These are phyloP conservation scores for Aspergillus campestris DNA, from an alignment of 495 filamentous ascomycete genomes.

Conservation along the genomic window DNA sequence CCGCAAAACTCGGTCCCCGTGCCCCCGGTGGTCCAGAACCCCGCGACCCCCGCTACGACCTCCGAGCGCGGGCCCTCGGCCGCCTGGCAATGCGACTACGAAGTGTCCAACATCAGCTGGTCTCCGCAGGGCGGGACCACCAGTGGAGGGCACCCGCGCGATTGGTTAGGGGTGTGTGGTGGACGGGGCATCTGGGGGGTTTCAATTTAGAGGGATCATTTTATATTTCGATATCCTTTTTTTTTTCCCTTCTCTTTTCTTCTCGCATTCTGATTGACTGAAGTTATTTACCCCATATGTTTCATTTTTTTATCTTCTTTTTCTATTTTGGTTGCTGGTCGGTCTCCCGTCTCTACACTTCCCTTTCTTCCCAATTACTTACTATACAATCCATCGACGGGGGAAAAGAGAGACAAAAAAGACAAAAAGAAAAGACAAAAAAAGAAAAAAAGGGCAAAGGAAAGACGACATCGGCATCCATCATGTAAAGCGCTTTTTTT, in stretches of 20 bases:
- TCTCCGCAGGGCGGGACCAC: slow-evolving; percentile 68
- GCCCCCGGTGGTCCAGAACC: slow-evolving; percentile 22
- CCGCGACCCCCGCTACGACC: slow-evolving; percentile 29
- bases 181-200: slow-evolving; percentile 90
- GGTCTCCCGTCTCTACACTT: background rate
- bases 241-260: background rate
- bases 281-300: background rate
- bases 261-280: background rate
- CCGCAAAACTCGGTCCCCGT: slow-evolving; percentile 48
- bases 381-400: too few species aligned
- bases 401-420: too few species aligned
- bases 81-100: slow-evolving; percentile 91
- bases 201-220: slow-evolving; percentile 32
- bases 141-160: slow-evolving; percentile 56
- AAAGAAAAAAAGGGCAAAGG: background rate
- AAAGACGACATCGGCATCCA: too few species aligned
- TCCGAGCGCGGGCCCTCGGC: slow-evolving; percentile 60
- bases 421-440: background rate
- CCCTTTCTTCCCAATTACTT: too few species aligned
- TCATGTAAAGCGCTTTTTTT: slow-evolving; percentile 6
- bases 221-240: slow-evolving; percentile 3
- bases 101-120: slow-evolving; percentile 94
- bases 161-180: slow-evolving; percentile 91
- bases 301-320: slow-evolving; percentile 4
- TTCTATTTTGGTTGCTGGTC: background rate